A percentile compares a stretch with the other conserved stretches of the same genome.
Evolutionary conservation across 805 yeast species (phyloP).

Genomic region (Tetrapisispora fleetii): DNA sequence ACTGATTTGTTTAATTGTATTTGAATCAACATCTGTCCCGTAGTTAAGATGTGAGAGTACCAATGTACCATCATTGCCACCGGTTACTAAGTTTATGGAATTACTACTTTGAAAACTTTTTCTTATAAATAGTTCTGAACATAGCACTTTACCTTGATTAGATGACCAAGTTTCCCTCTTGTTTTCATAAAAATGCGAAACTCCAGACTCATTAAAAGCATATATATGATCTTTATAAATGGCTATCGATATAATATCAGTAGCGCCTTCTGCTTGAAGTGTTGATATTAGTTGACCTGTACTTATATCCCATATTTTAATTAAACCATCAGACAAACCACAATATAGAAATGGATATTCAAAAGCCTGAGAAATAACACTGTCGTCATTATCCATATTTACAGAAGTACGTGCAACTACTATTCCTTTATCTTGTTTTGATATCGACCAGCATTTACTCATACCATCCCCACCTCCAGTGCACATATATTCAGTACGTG

Average conservation of each 20-base stretch:
- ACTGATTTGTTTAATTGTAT: background rate
- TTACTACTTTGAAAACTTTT: conserved; percentile 19
- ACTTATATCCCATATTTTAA: conserved; percentile 81
- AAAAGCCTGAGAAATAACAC: conserved; percentile 60
- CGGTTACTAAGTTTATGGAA: conserved; percentile 46
- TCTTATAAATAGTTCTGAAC: conserved; percentile 40
- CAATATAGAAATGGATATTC: conserved; percentile 67
- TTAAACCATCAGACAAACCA: conserved; percentile 64
- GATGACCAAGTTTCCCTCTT: conserved; percentile 40
- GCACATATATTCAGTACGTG: conserved; percentile 15
- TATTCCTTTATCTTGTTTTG: conserved; percentile 12
- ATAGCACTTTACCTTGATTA: conserved; percentile 46
- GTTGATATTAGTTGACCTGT: conserved; percentile 59
- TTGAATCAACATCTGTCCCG: background rate
- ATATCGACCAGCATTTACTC: conserved; percentile 67
- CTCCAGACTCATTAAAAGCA: conserved; percentile 35
- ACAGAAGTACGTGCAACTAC: conserved; percentile 8
- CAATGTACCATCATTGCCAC: conserved; percentile 60
- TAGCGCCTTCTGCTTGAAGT: conserved; percentile 30
- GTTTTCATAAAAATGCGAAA: conserved; percentile 36
- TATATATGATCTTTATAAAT: conserved; percentile 24
- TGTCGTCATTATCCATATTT: conserved; percentile 46
- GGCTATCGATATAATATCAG: conserved; percentile 44
- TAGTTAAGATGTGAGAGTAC: conserved; percentile 53
- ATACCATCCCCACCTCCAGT: conserved; percentile 90